Evolutionary conservation across 2,329 filamentous ascomycete species (phyloP).

Genomic region (Arthrobotrys entomopaga): DNA sequence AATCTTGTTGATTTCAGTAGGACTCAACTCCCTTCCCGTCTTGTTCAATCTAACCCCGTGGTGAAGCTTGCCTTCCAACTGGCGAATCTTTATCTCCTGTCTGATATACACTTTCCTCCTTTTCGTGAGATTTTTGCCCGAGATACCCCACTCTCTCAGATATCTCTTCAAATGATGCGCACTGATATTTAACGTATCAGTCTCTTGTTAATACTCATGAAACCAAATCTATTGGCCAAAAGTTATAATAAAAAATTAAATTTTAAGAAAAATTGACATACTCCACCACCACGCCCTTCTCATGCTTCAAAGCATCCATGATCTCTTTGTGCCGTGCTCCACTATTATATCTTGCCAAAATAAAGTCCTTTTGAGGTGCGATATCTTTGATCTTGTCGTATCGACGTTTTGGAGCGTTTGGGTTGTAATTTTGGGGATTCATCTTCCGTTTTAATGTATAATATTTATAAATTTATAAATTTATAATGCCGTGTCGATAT

Average conservation of each 20-base stretch:
- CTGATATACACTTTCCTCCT: slow-evolving; percentile 10
- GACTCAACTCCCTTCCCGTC: slow-evolving; percentile 5
- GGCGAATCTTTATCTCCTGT: slow-evolving; percentile 3
- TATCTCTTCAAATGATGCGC: slow-evolving; percentile 17
- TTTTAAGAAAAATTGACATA: background rate
- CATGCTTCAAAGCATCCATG: slow-evolving; percentile 8
- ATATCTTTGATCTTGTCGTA: slow-evolving; percentile 23
- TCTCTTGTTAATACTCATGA: background rate
- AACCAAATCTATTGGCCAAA: background rate
- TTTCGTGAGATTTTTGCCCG: slow-evolving; percentile 14
- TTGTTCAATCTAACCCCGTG: slow-evolving; percentile 8
- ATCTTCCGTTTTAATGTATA: background rate
- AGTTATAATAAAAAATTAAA: background rate
- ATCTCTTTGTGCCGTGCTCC: slow-evolving; percentile 18
- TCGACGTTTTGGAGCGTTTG: slow-evolving; percentile 2
- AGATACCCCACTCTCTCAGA: slow-evolving; percentile 8
- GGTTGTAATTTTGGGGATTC: slow-evolving; percentile 11
- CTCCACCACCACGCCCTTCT: slow-evolving; percentile 17
- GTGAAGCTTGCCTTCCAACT: background rate
- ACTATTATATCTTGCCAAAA: slow-evolving; percentile 12
- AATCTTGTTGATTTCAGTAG: slow-evolving; percentile 5
- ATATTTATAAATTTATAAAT: too few relatives aligned
- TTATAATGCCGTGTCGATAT: too few relatives aligned
- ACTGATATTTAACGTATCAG: background rate
- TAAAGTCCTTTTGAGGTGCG: slow-evolving; percentile 12